Percentiles rank a stretch among this genome's conserved stretches.
phyloP scores from a whole-genome alignment of 2,329 filamentous ascomycete species.

The Penicillium rolfsii region DNA sequence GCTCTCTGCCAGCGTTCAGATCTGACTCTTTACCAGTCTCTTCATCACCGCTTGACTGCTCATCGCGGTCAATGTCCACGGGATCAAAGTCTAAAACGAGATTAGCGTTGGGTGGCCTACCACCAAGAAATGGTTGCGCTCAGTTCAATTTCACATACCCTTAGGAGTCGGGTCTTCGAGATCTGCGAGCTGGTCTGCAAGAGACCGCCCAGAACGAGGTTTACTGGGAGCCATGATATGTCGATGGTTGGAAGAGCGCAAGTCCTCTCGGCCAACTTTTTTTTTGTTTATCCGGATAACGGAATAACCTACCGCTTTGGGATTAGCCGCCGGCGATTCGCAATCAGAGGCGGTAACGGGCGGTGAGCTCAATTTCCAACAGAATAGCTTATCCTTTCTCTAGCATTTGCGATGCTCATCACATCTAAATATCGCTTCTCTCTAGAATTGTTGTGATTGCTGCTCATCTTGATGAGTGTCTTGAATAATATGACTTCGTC shows the following conservation, averaged over 20 bases:
- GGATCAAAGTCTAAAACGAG: constrained; percentile 72
- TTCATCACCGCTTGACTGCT: constrained; percentile 60
- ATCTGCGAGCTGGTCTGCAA: constrained; percentile 64
- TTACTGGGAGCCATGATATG: constrained; percentile 48
- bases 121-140: background rate
- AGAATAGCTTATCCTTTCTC: constrained; percentile 18
- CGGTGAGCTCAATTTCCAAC: constrained; percentile 8
- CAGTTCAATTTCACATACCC: constrained; percentile 51
- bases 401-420: background rate
- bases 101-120: constrained; percentile 10
- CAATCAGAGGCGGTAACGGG: constrained; percentile 7
- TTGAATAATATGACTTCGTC: background rate
- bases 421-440: background rate
- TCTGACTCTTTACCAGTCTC: constrained; percentile 53
- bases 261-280: constrained; percentile 25
- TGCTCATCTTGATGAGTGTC: background rate
- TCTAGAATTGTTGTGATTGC: background rate
- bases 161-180: constrained; percentile 64
- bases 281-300: constrained; percentile 34
- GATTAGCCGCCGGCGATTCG: constrained; percentile 13
- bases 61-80: constrained; percentile 65
- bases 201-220: constrained; percentile 54
- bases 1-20: constrained; percentile 70
- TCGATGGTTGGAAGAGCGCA: constrained; percentile 14
- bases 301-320: constrained; percentile 19